Evolutionary conservation across 768 basidiomycete genomes (phyloP).

Genomic region (Tricholoma saponaceum): DNA sequence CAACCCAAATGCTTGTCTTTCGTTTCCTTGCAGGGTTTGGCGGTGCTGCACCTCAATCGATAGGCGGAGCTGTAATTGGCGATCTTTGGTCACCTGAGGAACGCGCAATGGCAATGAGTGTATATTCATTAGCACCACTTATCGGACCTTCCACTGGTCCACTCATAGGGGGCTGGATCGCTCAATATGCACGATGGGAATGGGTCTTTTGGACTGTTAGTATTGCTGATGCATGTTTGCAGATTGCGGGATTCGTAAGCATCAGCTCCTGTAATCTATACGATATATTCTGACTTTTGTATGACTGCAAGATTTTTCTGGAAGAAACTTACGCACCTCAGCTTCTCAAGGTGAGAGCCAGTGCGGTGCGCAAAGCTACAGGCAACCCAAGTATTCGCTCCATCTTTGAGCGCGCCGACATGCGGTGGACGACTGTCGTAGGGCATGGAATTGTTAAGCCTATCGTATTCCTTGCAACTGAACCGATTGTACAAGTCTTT

Average conservation of each 20-base stretch:
- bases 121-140: conserved; percentile 53
- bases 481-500: conserved; percentile 62
- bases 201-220: conserved; percentile 62
- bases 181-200: conserved; percentile 47
- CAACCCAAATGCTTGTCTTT: conserved; percentile 51
- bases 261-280: conserved; percentile 13
- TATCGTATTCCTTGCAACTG: conserved; percentile 46
- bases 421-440: conserved; percentile 42
- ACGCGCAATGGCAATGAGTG: conserved; percentile 46
- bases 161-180: conserved; percentile 39
- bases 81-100: conserved; percentile 52
- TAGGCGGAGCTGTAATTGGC: conserved; percentile 54
- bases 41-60: conserved; percentile 57
- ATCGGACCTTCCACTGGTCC: conserved; percentile 40
- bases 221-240: conserved; percentile 44
- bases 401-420: conserved; percentile 33
- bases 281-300: not conserved
- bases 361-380: conserved; percentile 31
- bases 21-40: conserved; percentile 64
- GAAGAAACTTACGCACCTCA: conserved; percentile 46
- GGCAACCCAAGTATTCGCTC: conserved; percentile 33
- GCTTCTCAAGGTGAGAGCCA: conserved; percentile 38
- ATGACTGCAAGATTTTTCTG: conserved; percentile 14
- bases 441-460: conserved; percentile 51
- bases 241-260: conserved; percentile 45